These are phyloP conservation scores for Stephania yunnanensis DNA, from an alignment of 164 flowering plant species.

Conservation along the genomic window DNA sequence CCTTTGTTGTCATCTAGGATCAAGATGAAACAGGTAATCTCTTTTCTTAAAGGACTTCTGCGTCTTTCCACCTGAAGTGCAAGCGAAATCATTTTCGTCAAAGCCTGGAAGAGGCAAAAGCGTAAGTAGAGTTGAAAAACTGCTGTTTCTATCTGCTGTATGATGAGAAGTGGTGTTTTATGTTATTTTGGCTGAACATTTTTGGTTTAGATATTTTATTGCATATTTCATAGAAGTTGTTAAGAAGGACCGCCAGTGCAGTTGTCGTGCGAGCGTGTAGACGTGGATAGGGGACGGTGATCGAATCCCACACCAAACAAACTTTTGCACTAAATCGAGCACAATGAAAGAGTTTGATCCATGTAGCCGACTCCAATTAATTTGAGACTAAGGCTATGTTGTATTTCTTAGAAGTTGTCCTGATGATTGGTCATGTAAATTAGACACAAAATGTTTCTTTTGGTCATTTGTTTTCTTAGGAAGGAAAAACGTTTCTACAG, in stretches of 20 bases:
- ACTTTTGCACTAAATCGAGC: no score
- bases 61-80: constrained; percentile 75
- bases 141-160: not conserved
- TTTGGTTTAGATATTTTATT: not conserved
- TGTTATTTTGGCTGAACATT: not conserved
- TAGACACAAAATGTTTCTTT: no score
- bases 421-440: no score
- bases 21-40: constrained; percentile 53
- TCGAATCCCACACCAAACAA: no score
- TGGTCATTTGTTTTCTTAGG: not conserved
- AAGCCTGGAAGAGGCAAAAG: constrained; percentile 84
- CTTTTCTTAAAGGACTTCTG: constrained; percentile 81
- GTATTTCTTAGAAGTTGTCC: no score
- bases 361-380: no score
- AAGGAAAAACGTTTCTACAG: not conserved
- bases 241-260: no score
- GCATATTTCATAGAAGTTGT: no score
- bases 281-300: no score
- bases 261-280: no score
- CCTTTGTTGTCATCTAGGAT: constrained; percentile 46
- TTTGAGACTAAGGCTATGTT: no score
- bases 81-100: constrained; percentile 52
- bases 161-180: not conserved
- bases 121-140: constrained; percentile 31
- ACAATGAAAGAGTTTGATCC: no score